These are phyloP conservation scores for Nowakowskiella sp. DNA, from an alignment of 192 early-diverging fungal species.

Conservation along the genomic window DNA sequence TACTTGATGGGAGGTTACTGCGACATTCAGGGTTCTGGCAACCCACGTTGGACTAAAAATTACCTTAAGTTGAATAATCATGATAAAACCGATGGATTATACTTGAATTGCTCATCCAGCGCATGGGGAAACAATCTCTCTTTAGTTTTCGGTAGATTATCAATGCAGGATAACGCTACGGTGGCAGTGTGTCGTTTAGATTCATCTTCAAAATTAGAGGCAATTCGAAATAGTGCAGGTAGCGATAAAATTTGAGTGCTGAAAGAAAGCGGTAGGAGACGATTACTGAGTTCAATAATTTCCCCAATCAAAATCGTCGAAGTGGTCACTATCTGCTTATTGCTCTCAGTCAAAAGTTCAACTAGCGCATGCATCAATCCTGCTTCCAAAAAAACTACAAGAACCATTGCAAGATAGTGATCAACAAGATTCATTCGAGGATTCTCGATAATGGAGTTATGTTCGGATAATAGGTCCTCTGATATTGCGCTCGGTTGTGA, in stretches of 20 bases:
- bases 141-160: constrained; percentile 39
- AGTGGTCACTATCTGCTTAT: constrained; percentile 50
- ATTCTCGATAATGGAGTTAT: constrained; percentile 6
- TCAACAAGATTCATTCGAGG: constrained; percentile 56
- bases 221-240: constrained; percentile 62
- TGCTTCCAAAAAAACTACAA: constrained; percentile 70
- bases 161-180: constrained; percentile 65
- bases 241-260: constrained; percentile 52
- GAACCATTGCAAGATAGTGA: constrained; percentile 59
- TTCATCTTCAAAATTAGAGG: constrained; percentile 70
- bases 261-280: constrained; percentile 54
- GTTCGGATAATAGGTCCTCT: constrained; percentile 2
- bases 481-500: constrained; percentile 21
- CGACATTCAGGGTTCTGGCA: neutral
- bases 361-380: constrained; percentile 66
- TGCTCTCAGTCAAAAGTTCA: constrained; percentile 54
- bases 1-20: constrained; percentile 6
- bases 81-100: neutral
- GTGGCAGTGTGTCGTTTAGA: constrained; percentile 65
- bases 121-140: constrained; percentile 21
- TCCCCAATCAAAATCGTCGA: constrained; percentile 68
- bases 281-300: constrained; percentile 61
- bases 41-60: constrained; percentile 1
- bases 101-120: neutral
- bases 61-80: neutral